Evolutionary conservation across 495 filamentous ascomycete species (phyloP), one percentile per base, ranked within the genome.

Genomic region (Penicillium egyptiacum): DNA sequence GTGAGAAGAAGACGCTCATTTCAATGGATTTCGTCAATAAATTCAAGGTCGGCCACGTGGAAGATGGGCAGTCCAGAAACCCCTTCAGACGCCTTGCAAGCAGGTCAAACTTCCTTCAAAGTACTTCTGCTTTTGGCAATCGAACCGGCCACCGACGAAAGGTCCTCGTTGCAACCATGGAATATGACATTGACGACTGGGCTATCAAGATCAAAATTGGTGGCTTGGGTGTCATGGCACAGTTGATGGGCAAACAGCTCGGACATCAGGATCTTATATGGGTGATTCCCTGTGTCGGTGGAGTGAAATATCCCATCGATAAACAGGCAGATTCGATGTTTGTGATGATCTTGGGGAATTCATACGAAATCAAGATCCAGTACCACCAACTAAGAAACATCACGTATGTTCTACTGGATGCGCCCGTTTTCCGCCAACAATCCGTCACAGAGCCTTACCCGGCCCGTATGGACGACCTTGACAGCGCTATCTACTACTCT

Each of bases 281-380:
- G 87, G 86, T 90, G n/a, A 82, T 90, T 39, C 87, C 86, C n/a
- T 85, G 85, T 64, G 86, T 88, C 17, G 86, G 85, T 19, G 87
- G 81, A 28, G 73, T 90, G 23, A 76, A 86, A 16, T 89, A 89
- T 57, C 87, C 86, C 0, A 63, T 74, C 11, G 85, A 88, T 56
- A 73, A 82, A 56, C 71, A 64, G 0, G 85, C 80, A 1, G 84
- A 87, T 45, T 76, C 85, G 2, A 89, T 90, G 79, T 75, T 73
- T 31, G 82, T 88, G 17, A 84, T 75, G 4, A 81, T 90, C n/a
- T 72, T 90, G 43, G 86, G 80, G 25, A 82, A 86, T 53, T 69
- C 73, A 0, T 89, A 87, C 63, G 79, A 86, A 62, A 79, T 90
- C 54, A 74, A 80, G 51, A 80, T 88, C 14, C 86, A 88, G 62